Percentiles rank a stretch among this genome's conserved stretches.
Evolutionary conservation across 2,329 filamentous ascomycete species (phyloP).

Genomic region (Cordyceps pruinosa): DNA sequence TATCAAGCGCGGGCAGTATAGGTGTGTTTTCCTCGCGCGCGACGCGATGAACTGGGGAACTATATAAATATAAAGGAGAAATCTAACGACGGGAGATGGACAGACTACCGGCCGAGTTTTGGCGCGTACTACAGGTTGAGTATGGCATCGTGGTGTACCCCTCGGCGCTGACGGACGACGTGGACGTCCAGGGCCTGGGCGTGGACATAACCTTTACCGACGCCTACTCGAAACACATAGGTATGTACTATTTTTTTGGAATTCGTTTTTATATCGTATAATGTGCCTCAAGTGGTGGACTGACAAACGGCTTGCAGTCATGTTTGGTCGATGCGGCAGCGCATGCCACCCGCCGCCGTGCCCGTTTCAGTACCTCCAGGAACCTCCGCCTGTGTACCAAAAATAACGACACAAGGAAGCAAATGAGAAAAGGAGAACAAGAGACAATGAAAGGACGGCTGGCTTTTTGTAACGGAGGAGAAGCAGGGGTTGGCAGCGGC

Average conservation of each 20-base stretch:
- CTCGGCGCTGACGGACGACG: slow-evolving; percentile 30
- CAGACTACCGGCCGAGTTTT: slow-evolving; percentile 33
- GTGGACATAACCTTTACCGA: slow-evolving; percentile 31
- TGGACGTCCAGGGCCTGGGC: slow-evolving; percentile 26
- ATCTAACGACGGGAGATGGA: not conserved
- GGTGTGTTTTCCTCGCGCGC: slow-evolving; percentile 23
- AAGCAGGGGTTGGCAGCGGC: too few relatives aligned
- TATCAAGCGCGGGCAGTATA: slow-evolving; percentile 31
- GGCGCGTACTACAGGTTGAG: slow-evolving; percentile 30
- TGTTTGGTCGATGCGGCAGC: slow-evolving; percentile 26
- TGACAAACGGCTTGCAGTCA: slow-evolving; percentile 21
- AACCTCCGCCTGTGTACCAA: slow-evolving; percentile 31
- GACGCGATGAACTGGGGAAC: too few relatives aligned
- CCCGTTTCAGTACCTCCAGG: slow-evolving; percentile 31
- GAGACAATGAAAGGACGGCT: not conserved
- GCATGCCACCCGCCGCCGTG: slow-evolving; percentile 27
- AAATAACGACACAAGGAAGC: slow-evolving; percentile 8
- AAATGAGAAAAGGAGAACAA: not conserved
- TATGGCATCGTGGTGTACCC: slow-evolving; percentile 36
- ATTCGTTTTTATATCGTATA: not conserved
- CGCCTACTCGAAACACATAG: slow-evolving; percentile 30
- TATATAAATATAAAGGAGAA: too few relatives aligned
- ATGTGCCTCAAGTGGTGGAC: too few relatives aligned
- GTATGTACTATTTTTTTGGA: slow-evolving; percentile 18
- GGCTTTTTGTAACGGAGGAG: not conserved